Evolutionary conservation across 225 moss, liverwort and hornwort species (phyloP), one percentile per base, ranked within the genome.

Genomic region (Physcomitrium patens): DNA sequence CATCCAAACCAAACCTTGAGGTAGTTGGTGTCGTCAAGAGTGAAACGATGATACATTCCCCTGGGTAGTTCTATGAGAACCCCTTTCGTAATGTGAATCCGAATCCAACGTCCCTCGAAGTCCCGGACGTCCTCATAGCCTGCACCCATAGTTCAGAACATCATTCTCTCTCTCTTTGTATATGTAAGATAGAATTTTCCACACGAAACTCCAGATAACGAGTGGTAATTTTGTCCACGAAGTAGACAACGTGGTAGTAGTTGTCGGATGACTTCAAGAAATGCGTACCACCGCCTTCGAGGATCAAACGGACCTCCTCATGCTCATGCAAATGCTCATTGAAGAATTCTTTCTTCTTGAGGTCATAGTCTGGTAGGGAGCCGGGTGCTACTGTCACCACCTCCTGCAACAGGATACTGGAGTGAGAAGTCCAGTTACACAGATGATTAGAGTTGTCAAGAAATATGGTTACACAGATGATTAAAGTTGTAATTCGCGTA

Each of bases 1-100:
- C 49, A 49, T 12, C 12, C 4, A 15, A 58, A 58, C 20, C 58
- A 27, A 44, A 91, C 91, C 91, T 91, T 86, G 18, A 91, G 67
- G 65, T 83, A 81, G 68, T 89, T 80, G 13, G 69, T 72, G 69
- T 79, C 24, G 79, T 91, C 91, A 12, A 89, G 58, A 3, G 91
- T 89, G 66, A 91, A 91, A 28, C 91, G 89, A 56, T 91, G 91
- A 68, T 91, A 91, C 89, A 91, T 91, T 47, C 91, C 91, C 11
- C 76, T 66, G 18, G 91, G 91, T 23, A 91, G 72, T 27, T 89
- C 83, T 37, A 91, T 86, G 31, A 91, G 83, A 62, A 87, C 89
- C 11, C 91, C 91, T 74, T 79, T 52, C 0, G 75, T 86, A 69
- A 91, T 87, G 41, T 77, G 82, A 52, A 91, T 86, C 14, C 91